phyloP scores from a whole-genome alignment of 1,139 yeast species.

The Yamadazyma epiphylla region DNA sequence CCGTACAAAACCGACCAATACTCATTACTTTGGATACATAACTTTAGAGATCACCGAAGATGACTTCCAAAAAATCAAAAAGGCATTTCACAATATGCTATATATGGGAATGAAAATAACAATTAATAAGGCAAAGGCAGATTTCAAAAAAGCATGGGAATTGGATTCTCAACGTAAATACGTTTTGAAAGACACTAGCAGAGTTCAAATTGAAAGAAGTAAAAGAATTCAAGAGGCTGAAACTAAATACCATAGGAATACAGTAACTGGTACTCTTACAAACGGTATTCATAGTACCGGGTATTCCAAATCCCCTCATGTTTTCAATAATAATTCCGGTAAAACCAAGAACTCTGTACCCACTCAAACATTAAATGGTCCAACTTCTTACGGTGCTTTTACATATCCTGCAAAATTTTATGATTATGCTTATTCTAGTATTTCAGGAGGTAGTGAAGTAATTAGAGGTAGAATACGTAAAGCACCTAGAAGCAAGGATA shows the following conservation, averaged over 20 bases:
- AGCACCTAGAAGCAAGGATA: slow-evolving; percentile 39
- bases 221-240: slow-evolving; percentile 39
- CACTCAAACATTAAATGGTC: slow-evolving; percentile 25
- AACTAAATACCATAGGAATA: slow-evolving; percentile 26
- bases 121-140: slow-evolving; percentile 45
- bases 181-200: slow-evolving; percentile 27
- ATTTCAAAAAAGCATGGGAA: slow-evolving; percentile 38
- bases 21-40: slow-evolving; percentile 63
- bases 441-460: slow-evolving; percentile 42
- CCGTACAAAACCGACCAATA: slow-evolving; percentile 45
- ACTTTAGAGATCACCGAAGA: slow-evolving; percentile 50
- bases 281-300: slow-evolving; percentile 17
- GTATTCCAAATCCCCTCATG: slow-evolving; percentile 32
- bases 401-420: slow-evolving; percentile 16
- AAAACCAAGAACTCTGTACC: slow-evolving; percentile 38
- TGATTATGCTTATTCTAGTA: slow-evolving; percentile 10
- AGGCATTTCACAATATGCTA: slow-evolving; percentile 61
- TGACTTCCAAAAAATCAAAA: slow-evolving; percentile 45
- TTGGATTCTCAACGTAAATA: slow-evolving; percentile 32
- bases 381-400: slow-evolving; percentile 31
- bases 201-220: slow-evolving; percentile 30
- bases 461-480: slow-evolving; percentile 63
- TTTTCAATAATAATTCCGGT: slow-evolving; percentile 27
- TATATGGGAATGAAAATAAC: slow-evolving; percentile 70
- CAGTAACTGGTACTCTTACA: slow-evolving; percentile 16